Conservation (phyloP, 1,139 yeast genomes). For the Debaryomycetaceae sp. region DNA sequence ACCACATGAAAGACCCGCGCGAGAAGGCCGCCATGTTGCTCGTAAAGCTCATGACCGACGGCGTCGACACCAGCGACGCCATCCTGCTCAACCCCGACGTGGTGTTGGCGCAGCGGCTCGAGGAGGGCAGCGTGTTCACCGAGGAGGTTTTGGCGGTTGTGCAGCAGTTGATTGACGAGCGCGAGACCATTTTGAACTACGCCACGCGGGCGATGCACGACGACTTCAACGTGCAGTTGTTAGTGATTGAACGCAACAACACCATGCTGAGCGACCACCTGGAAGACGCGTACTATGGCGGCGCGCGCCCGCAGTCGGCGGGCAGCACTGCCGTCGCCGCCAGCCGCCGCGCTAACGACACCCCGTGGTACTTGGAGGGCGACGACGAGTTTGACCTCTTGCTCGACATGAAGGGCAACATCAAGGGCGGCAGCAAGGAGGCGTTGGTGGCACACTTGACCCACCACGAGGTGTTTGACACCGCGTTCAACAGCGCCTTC, state of each 20-base stretch:
- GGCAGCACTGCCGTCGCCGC: constrained; percentile 21
- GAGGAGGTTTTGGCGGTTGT: constrained; percentile 42
- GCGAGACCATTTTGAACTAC: constrained; percentile 65
- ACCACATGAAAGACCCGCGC: constrained; percentile 34
- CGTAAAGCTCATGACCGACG: constrained; percentile 39
- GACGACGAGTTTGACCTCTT: constrained; percentile 73
- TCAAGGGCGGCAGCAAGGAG: constrained; percentile 82
- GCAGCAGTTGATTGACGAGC: constrained; percentile 60
- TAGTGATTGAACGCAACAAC: constrained; percentile 59
- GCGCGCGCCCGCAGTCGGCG: constrained; percentile 1
- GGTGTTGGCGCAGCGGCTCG: constrained; percentile 41
- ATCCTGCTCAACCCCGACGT: constrained; percentile 48
- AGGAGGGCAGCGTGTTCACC: constrained; percentile 42
- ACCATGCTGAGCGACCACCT: constrained; percentile 39
- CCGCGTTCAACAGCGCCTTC: constrained; percentile 66
- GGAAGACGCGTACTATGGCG: constrained; percentile 21
- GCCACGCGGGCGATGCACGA: constrained; percentile 77
- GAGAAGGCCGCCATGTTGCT: constrained; percentile 51
- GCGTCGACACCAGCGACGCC: constrained; percentile 42
- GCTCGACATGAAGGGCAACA: constrained; percentile 66
- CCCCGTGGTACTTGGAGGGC: constrained; percentile 80
- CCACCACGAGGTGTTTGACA: constrained; percentile 68
- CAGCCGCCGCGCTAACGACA: constrained; percentile 31
- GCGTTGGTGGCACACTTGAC: constrained; percentile 83
- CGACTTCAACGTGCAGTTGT: constrained; percentile 58